Evolutionary conservation across 345 rosid genomes (phyloP).

Genomic region (Cardamine occulta): DNA sequence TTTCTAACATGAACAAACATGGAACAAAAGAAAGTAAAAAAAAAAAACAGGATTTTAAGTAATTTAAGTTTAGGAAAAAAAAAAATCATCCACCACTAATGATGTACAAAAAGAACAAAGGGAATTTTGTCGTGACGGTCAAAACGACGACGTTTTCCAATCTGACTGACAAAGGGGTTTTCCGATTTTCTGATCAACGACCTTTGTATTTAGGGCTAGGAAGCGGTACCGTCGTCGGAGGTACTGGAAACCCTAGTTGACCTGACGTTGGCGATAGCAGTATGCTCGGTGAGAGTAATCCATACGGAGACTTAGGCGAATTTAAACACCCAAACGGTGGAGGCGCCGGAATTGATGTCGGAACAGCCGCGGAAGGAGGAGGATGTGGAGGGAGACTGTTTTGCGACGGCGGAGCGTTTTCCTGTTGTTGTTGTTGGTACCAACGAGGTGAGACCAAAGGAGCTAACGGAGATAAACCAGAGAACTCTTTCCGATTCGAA

Average conservation of each 20-base stretch:
- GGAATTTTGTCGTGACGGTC: conserved; percentile 15
- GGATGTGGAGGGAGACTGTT: conserved; percentile 35
- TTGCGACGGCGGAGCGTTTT: conserved; percentile 32
- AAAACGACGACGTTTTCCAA: conserved; percentile 32
- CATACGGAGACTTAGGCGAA: conserved; percentile 73
- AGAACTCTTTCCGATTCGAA: conserved; percentile 53
- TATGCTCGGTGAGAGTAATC: conserved; percentile 64
- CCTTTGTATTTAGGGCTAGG: conserved; percentile 74
- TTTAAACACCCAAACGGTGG: conserved; percentile 78
- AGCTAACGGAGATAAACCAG: conserved; percentile 70
- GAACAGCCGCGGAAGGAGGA: conserved; percentile 37
- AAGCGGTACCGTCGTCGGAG: conserved; percentile 77
- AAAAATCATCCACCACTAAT: conserved; percentile 41
- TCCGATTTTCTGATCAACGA: conserved; percentile 40
- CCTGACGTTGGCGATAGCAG: conserved; percentile 68
- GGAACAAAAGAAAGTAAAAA: conserved; percentile 5
- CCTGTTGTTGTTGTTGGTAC: conserved; percentile 49
- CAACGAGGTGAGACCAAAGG: conserved; percentile 72
- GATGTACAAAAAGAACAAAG: conserved; percentile 48
- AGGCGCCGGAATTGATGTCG: conserved; percentile 53
- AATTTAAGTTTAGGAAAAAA: conserved; percentile 10
- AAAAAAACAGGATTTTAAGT: conserved; percentile 5
- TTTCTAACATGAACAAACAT: conserved; percentile 38
- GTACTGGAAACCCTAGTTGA: conserved; percentile 60
- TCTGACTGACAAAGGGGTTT: conserved; percentile 34